Conservation (phyloP, 495 filamentous ascomycete genomes). For the Apiosordaria backusii region DNA sequence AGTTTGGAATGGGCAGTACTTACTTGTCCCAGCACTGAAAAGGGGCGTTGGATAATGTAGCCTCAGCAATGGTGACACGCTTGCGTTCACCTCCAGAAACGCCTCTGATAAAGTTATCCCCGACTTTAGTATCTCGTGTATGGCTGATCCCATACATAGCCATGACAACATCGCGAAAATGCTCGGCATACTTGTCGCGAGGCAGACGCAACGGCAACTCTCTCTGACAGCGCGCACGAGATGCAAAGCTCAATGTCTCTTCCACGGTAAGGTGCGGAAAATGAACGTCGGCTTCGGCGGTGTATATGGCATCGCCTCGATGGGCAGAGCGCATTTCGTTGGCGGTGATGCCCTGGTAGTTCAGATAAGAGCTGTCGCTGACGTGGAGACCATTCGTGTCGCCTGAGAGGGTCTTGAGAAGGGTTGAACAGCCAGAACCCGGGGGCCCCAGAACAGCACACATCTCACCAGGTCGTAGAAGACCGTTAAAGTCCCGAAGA, state of each 20-base stretch:
- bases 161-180: constrained; percentile 4
- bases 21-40: constrained; percentile 10
- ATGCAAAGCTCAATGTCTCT: neutral
- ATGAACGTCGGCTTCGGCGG: neutral
- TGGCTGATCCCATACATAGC: constrained; percentile 52
- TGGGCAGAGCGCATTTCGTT: neutral
- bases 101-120: constrained; percentile 74
- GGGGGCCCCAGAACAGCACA: neutral
- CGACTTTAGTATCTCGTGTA: constrained; percentile 67
- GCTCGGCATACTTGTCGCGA: too few relatives aligned
- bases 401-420: neutral
- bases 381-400: too few relatives aligned
- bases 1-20: neutral
- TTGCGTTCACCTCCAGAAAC: constrained; percentile 58
- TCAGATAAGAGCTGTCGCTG: neutral
- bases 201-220: too few relatives aligned
- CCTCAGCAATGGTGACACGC: constrained; percentile 51
- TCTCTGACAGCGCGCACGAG: neutral
- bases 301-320: neutral
- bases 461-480: neutral
- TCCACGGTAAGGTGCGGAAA: neutral
- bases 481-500: neutral
- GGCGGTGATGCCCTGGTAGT: neutral
- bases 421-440: neutral
- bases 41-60: neutral